Percentiles rank a stretch among this genome's conserved stretches.
These are phyloP conservation scores for Themeda triandra DNA, from an alignment of 176 grass and related monocot species.

Conservation along the genomic window DNA sequence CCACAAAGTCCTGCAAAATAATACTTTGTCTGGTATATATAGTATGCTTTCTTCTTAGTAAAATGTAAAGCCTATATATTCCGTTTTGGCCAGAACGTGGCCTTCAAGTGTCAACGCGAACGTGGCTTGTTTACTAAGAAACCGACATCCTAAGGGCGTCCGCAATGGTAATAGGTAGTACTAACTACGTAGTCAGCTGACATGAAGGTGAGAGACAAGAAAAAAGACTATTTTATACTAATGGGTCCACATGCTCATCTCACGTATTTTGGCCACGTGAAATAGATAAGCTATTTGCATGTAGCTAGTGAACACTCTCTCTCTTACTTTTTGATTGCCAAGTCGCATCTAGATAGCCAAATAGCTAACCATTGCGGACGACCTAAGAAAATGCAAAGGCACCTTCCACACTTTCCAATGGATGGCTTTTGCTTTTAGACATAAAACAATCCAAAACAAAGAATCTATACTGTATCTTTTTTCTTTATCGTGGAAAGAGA, in stretches of 20 bases:
- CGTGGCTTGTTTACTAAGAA: conserved; percentile 40
- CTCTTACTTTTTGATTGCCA: too few relatives aligned
- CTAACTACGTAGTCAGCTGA: too few relatives aligned
- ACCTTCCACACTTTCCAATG: conserved; percentile 20
- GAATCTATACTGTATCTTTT: conserved; percentile 24
- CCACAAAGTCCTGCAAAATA: neutral
- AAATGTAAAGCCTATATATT: neutral
- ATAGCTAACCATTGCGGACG: too few relatives aligned
- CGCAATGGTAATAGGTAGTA: too few relatives aligned
- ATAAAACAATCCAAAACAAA: conserved; percentile 28
- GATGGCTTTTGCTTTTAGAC: neutral
- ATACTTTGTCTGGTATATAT: neutral
- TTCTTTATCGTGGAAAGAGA: conserved; percentile 28
- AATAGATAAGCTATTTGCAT: too few relatives aligned
- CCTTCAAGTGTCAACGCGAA: conserved; percentile 18
- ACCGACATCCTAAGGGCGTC: conserved; percentile 4
- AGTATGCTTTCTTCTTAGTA: neutral
- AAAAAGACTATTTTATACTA: too few relatives aligned
- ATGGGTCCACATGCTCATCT: too few relatives aligned
- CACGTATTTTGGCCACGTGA: too few relatives aligned
- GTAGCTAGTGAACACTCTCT: too few relatives aligned
- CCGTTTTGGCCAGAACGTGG: neutral
- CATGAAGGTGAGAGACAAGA: too few relatives aligned
- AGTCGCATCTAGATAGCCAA: too few relatives aligned
- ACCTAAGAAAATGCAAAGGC: conserved; percentile 23